These are phyloP conservation scores for Cercospora canescens DNA, from an alignment of 2,329 filamentous ascomycete genomes.

Conservation along the genomic window DNA sequence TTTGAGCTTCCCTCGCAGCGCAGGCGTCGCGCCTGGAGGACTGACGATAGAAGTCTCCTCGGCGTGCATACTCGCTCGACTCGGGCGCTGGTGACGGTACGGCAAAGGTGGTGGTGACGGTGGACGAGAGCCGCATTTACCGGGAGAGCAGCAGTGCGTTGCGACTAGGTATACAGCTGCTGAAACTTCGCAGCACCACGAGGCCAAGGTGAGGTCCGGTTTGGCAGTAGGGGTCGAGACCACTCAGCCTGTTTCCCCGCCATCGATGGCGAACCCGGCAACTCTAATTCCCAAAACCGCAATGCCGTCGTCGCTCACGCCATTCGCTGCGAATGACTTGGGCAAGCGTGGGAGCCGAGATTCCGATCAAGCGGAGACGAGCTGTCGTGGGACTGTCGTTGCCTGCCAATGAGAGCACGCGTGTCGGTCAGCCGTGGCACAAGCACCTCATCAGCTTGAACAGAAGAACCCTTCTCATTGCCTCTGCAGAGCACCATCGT, in stretches of 20 bases:
- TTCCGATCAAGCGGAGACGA: background rate
- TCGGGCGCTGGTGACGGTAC: conserved; percentile 4
- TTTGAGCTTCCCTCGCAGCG: conserved; percentile 22
- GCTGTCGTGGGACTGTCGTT: no score
- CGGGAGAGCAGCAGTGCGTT: conserved; percentile 6
- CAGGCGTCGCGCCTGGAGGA: background rate
- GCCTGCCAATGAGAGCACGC: background rate
- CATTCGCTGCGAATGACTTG: background rate
- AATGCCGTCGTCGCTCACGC: background rate
- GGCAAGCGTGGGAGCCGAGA: background rate
- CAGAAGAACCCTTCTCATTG: no score
- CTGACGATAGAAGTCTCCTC: conserved; percentile 5
- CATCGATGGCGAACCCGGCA: background rate
- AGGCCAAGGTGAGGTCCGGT: conserved; percentile 4
- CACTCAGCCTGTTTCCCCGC: conserved; percentile 1
- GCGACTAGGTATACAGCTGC: conserved; percentile 5
- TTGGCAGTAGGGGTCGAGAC: background rate
- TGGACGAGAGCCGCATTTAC: conserved; percentile 16
- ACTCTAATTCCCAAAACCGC: background rate
- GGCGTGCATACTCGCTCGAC: conserved; percentile 9
- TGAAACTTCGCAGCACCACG: background rate
- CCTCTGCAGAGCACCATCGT: background rate
- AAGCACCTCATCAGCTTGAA: background rate
- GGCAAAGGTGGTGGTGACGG: conserved; percentile 7
- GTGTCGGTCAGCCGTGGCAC: background rate